phyloP scores from a whole-genome alignment of 75 land plant genomes.

The Sequoia sempervirens region DNA sequence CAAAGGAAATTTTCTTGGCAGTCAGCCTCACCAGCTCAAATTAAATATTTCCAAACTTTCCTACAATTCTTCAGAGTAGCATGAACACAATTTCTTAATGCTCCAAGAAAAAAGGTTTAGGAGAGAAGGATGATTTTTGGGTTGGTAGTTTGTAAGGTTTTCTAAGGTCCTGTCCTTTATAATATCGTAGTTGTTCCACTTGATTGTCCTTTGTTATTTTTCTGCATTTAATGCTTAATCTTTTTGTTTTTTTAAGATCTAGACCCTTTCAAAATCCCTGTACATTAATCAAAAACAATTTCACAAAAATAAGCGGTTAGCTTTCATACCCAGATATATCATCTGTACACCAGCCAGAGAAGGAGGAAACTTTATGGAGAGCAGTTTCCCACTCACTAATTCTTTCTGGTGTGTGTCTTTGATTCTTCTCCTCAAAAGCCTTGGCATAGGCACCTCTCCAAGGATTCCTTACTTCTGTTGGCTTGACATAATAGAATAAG shows the following conservation, averaged over 20 bases:
- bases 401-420: neutral
- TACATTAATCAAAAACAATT: too few species aligned
- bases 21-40: neutral
- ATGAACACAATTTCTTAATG: neutral
- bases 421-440: neutral
- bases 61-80: neutral
- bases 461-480: neutral
- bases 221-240: too few species aligned
- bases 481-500: conserved; percentile 7
- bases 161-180: too few species aligned
- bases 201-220: too few species aligned
- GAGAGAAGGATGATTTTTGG: too few species aligned
- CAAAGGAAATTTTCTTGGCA: too few species aligned
- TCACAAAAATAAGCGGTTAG: too few species aligned
- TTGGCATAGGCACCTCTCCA: neutral
- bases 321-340: conserved; percentile 3
- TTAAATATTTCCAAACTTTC: neutral
- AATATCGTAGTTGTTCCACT: too few species aligned
- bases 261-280: too few species aligned
- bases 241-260: too few species aligned
- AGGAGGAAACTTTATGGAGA: conserved; percentile 6
- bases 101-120: too few species aligned
- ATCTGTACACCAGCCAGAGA: conserved; percentile 7
- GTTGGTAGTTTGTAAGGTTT: too few species aligned
- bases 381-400: conserved; percentile 6